These are phyloP conservation scores for Casuarina equisetifolia DNA, from an alignment of 306 rosid species.

Conservation along the genomic window DNA sequence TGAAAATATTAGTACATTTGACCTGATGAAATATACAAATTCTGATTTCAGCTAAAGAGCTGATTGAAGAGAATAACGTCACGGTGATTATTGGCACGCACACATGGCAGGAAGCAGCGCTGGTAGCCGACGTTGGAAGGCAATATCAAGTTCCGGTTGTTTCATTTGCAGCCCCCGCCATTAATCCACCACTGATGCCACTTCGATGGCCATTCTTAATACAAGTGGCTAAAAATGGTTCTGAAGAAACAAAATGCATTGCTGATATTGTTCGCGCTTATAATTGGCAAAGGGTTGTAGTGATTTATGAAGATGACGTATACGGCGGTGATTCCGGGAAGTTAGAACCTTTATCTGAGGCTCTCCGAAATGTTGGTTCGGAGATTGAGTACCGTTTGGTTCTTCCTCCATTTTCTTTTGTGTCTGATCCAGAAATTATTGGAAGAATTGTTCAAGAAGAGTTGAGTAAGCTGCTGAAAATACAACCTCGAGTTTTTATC, in stretches of 20 bases:
- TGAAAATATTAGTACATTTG: not conserved
- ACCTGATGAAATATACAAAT: not conserved
- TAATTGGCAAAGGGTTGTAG: constrained; percentile 44
- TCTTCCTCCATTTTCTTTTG: constrained; percentile 49
- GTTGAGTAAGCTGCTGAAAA: constrained; percentile 32
- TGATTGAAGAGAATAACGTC: constrained; percentile 37
- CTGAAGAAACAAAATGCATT: constrained; percentile 49
- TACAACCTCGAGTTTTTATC: constrained; percentile 55
- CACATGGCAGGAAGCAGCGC: constrained; percentile 55
- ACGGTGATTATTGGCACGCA: constrained; percentile 50
- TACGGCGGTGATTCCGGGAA: constrained; percentile 46
- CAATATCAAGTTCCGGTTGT: constrained; percentile 44
- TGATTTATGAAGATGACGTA: constrained; percentile 45
- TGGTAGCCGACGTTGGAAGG: constrained; percentile 51
- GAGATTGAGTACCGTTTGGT: constrained; percentile 50
- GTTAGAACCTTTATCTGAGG: constrained; percentile 52
- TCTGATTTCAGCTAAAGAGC: constrained; percentile 40
- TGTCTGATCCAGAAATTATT: constrained; percentile 38
- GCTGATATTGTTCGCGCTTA: constrained; percentile 38
- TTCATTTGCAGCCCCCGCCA: constrained; percentile 44
- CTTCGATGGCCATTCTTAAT: constrained; percentile 60
- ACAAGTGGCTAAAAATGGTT: constrained; percentile 36
- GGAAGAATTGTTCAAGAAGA: constrained; percentile 46
- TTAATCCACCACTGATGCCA: constrained; percentile 30
- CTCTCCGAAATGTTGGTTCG: constrained; percentile 45